Evolutionary conservation across 2,329 filamentous ascomycete genomes (phyloP).

Genomic region (Fusarium dlaminii): DNA sequence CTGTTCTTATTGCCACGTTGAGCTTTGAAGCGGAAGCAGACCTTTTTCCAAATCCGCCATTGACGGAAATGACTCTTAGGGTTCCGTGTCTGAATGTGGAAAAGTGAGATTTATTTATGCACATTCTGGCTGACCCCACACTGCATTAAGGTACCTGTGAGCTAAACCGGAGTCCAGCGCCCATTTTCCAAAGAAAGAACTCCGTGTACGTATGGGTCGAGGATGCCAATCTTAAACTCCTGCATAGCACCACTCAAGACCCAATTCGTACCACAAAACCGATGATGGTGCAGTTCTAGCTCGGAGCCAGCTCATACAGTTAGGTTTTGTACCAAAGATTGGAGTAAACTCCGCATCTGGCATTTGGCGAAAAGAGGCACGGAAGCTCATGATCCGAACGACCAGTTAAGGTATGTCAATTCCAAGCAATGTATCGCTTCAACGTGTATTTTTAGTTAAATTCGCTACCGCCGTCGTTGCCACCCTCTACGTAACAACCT

Average conservation of each 20-base stretch:
- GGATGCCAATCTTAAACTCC: not conserved
- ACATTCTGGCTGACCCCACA: not conserved
- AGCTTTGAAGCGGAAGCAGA: no score
- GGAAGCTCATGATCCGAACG: not conserved
- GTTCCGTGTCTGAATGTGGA: not conserved
- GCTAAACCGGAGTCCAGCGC: no score
- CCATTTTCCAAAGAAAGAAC: not conserved
- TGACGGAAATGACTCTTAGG: not conserved
- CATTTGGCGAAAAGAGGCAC: not conserved
- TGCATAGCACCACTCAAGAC: no score
- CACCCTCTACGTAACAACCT: rapidly evolving
- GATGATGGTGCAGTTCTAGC: not conserved
- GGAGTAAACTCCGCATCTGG: not conserved
- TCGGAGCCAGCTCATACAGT: not conserved
- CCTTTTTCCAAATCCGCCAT: no score
- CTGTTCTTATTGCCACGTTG: no score
- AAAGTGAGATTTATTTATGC: not conserved
- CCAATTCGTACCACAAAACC: not conserved
- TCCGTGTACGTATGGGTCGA: not conserved
- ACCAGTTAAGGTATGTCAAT: not conserved
- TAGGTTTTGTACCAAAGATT: not conserved
- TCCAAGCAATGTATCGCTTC: not conserved
- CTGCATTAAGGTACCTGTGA: not conserved
- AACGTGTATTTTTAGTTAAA: not conserved
- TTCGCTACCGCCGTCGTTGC: not conserved